Conservation (phyloP, 2,329 filamentous ascomycete genomes). For the Neurospora crassa region DNA sequence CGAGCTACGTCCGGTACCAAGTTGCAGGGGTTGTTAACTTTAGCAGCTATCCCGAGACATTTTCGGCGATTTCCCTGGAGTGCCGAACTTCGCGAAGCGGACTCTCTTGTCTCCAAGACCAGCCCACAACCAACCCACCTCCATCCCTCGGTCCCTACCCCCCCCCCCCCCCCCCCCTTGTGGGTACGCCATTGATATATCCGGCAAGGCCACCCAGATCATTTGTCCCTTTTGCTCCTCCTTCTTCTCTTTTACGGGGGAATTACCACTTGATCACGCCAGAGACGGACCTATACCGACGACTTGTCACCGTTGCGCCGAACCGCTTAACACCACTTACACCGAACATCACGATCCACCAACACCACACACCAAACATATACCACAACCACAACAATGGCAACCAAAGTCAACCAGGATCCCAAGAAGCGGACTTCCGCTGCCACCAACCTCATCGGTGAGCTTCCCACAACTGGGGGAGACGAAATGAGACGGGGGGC, state of each 20-base stretch:
- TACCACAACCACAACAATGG: conserved; percentile 21
- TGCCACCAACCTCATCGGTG: conserved; percentile 87
- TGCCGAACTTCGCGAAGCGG: not conserved
- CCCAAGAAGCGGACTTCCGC: conserved; percentile 73
- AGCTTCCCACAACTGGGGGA: conserved; percentile 17
- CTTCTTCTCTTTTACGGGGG: not conserved
- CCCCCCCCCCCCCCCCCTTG: not conserved
- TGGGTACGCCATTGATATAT: not conserved
- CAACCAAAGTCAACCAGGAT: conserved; percentile 34
- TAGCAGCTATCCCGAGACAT: not conserved
- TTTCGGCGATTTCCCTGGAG: not conserved
- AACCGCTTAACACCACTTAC: not conserved
- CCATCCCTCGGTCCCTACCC: not conserved
- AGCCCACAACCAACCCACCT: not conserved
- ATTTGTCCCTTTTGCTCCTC: not conserved
- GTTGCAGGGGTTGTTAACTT: not conserved
- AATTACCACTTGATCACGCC: not conserved
- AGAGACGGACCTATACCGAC: conserved; percentile 1
- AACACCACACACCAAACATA: not conserved
- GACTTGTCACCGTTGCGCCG: conserved; percentile 1
- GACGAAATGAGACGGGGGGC: not conserved
- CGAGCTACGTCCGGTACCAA: not conserved
- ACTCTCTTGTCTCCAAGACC: not conserved
- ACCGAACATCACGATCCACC: not conserved
- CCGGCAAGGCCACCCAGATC: not conserved